Base-by-base conservation (phyloP, 75 land plant genomes). In the Cunninghamia lanceolata region DNA sequence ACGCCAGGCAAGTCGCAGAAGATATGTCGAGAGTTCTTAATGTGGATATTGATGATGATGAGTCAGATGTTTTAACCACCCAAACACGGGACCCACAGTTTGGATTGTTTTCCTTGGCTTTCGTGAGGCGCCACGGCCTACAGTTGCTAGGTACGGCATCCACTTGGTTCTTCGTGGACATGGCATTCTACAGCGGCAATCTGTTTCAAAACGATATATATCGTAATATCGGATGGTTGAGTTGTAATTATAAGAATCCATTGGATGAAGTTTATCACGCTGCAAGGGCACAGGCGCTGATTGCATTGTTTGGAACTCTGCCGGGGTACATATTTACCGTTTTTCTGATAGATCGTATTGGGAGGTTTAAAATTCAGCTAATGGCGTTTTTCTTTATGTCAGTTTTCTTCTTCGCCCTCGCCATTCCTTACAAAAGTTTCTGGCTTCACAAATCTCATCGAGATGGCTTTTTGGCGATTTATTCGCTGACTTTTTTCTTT, bases 1-100 rank as follows among this genome's bases (percentile, higher is more conserved):
- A 88, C 46, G 82, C 87, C 88, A 7, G 90, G 91, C 42, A 92
- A 82, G 97, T 96, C 4, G 91, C 90, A 0, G 68, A 54, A 13
- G 96, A 94, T 86, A 95, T 95, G 42, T 40, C 42, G 1, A 0
- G 3, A 9, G 1, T 46, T 46, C 4, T 46, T 46, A n/a, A n/a
- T 4, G 47, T 46, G 25, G 25, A 59, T 21, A 59, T 59, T 59
- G 21, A n/a, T n/a, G n/a, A n/a, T n/a, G n/a, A n/a, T n/a, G n/a
- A n/a, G n/a, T n/a, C n/a, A n/a, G n/a, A n/a, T n/a, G n/a, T n/a
- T n/a, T n/a, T n/a, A 19, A 56, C 4, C 16, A 56, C n/a, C n/a
- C n/a, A n/a, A n/a, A n/a, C 0, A 6, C 38, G 19, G 59, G 46
- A 85, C 32, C 21, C 21, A 19, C 4, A 36, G 9, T 89, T 86